Base-by-base conservation (phyloP, 2,329 filamentous ascomycete species). In the Diaporthe ilicicola region DNA sequence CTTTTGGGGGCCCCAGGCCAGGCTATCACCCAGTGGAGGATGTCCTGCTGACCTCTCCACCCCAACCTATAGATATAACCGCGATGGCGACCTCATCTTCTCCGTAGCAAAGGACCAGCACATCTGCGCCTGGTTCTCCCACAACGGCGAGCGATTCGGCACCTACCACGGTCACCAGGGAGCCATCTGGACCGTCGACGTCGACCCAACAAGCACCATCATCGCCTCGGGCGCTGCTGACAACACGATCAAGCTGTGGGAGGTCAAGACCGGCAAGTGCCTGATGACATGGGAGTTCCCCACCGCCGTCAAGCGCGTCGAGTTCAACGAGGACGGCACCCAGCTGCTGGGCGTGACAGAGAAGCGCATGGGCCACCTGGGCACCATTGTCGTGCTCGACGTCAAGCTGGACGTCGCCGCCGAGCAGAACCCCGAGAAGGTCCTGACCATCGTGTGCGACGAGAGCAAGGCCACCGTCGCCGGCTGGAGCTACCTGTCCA, bases 211-310 rank as follows among this genome's bases (percentile, higher is more conserved):
- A 78, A 93, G 92, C 75, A 94, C 93, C 78, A 90, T 99, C 80
- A 92, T 98, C 80, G 96, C 95, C 80, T 97, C 94, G 73, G 96
- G 96, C 78, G 96, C 95, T 77, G 96, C 96, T 83, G 96, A 99
- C 87, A 98, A 98, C 88, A 98, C 95, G 54, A 95, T 99, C 84
- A 91, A 95, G 79, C 89, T 99, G 79, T 99, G 96, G 96, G 94
- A 99, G 81, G 89, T 98, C 82, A 93, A 94, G 89, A 93, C 93
- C 19, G 96, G 96, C 81, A 94, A 93, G 81, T 92, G 93, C 81
- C 89, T 99, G 79, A 98, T 98, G 91, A 93, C 93, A 70, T 99
- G 96, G 96, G 95, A 99, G 77, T 98, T 98, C 85, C 91, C 93
- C 72, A 98, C 96, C 54, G 94, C 95, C 75, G 94, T 99, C 83